Evolutionary conservation across 495 filamentous ascomycete genomes (phyloP), one percentile per base, ranked within the genome.

Genomic region (Bacidia gigantensis): DNA sequence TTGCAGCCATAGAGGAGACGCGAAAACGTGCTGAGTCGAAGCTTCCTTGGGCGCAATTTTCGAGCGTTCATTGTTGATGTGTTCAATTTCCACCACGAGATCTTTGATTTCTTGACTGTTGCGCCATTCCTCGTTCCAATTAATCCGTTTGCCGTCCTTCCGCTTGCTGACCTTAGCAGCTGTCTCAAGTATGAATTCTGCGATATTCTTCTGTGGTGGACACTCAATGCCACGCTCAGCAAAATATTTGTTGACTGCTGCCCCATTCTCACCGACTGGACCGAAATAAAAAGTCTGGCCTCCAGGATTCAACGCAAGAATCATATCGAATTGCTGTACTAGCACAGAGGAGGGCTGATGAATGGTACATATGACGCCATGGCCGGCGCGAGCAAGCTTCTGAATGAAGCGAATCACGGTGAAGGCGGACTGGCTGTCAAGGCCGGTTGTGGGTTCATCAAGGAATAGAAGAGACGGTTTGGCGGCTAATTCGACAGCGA

Each of bases 401-500:
- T 81, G 82, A 48, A 95, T 66, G 70, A 95, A 93, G 11, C 81
- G 74, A 7, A 94, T 76, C 56, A 95, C 90, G 0, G 81, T 86
- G 62, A 75, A 85, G 0, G 89, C 89, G 0, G 83, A 83, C 59
- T 95, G 87, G 23, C 80, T 82, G 65, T 96, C 89, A 2, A 96
- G 76, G 49, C 89, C 89, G 47, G 79, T 82, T 3, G 83, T 87
- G 0, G 84, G 85, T 58, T 90, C 85, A 57, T 92, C 86, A 18
- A 92, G 69, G 74, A 92, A 92, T 5, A 92, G 72, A 23, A 93
- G 69, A 0, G 78, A 81, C 0, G 89, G 90, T 60, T 89, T 89
- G 3, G 89, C 87, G 2, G 86, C 89, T 1, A 97, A 68, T 62
- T 97, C 90, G 3, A 97, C 90, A 50, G 85, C 89, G 51, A 97